phyloP scores from a whole-genome alignment of 2,329 filamentous ascomycete genomes.

The Teratosphaeriaceae sp. region DNA sequence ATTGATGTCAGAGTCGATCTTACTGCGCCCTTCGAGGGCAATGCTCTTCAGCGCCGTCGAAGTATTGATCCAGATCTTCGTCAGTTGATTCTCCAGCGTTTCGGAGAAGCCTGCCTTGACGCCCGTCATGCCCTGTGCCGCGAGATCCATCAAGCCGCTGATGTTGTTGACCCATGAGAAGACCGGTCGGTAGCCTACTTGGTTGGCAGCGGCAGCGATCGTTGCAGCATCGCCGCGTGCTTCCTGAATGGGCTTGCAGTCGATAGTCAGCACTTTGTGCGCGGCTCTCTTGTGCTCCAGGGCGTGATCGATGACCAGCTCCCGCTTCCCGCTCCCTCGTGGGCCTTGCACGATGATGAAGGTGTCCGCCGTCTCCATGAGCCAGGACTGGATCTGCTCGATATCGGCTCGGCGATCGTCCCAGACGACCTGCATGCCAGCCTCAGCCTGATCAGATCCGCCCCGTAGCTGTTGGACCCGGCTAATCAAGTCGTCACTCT shows the following conservation, averaged over 20 bases:
- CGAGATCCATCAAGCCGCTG: conserved; percentile 85
- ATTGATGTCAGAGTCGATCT: conserved; percentile 64
- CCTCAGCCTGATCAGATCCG: conserved; percentile 48
- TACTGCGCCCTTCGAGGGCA: conserved; percentile 62
- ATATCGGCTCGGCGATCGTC: conserved; percentile 79
- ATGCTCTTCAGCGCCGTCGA: conserved; percentile 72
- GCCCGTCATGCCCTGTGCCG: conserved; percentile 87
- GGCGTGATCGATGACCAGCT: conserved; percentile 79
- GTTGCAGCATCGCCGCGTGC: conserved; percentile 81
- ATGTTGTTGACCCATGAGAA: conserved; percentile 97
- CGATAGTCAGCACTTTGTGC: conserved; percentile 73
- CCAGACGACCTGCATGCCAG: conserved; percentile 75
- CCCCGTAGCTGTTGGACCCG: conserved; percentile 39
- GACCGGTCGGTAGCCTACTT: conserved; percentile 86
- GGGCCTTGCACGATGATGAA: conserved; percentile 94
- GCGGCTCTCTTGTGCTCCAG: conserved; percentile 55
- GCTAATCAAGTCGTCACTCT: conserved; percentile 56
- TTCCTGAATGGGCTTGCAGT: conserved; percentile 91
- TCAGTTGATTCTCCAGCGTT: conserved; percentile 79
- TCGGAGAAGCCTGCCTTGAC: conserved; percentile 93
- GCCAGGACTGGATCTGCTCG: conserved; percentile 73
- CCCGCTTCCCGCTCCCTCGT: conserved; percentile 82
- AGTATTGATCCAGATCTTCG: conserved; percentile 83
- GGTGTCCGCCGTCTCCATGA: conserved; percentile 81
- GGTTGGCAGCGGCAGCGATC: conserved; percentile 70